These are phyloP conservation scores for Lachancea waltii DNA, from an alignment of 805 yeast species.

Conservation along the genomic window DNA sequence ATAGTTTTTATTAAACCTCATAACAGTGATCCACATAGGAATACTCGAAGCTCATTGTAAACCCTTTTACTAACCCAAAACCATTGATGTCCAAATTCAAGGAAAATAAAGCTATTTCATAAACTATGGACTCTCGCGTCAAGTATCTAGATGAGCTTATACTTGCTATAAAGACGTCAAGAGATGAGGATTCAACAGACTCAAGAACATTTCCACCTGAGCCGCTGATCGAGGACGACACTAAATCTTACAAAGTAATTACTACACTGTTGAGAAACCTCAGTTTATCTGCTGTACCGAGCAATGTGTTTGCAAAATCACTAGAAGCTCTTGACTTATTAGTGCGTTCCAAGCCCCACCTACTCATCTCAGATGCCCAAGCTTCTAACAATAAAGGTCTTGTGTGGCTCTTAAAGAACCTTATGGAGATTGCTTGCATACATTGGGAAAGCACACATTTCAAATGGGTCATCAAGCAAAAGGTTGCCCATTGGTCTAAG, in stretches of 20 bases:
- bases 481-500: slow-evolving; percentile 24
- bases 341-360: slow-evolving; percentile 18
- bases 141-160: slow-evolving; percentile 28
- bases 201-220: slow-evolving; percentile 3
- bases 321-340: slow-evolving; percentile 26
- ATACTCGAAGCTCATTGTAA: no score
- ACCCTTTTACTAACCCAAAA: no score
- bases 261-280: slow-evolving; percentile 12
- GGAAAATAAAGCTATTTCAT: no score
- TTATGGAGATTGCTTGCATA: slow-evolving; percentile 14
- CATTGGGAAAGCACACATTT: slow-evolving; percentile 13
- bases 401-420: slow-evolving; percentile 13
- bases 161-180: slow-evolving; percentile 18
- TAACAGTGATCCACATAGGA: no score
- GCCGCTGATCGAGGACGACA: slow-evolving; percentile 8
- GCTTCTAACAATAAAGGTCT: slow-evolving; percentile 13
- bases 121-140: slow-evolving; percentile 16
- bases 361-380: neutral
- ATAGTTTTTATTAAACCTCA: no score
- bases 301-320: slow-evolving; percentile 22
- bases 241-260: slow-evolving; percentile 6
- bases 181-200: neutral
- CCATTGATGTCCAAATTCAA: no score
- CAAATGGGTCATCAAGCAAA: slow-evolving; percentile 25
- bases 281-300: slow-evolving; percentile 1